A percentile compares a stretch with the other conserved stretches of the same genome.
Evolutionary conservation across 1,284 basidiomycete genomes (phyloP).

Genomic region (Violaceomyces palustris): DNA sequence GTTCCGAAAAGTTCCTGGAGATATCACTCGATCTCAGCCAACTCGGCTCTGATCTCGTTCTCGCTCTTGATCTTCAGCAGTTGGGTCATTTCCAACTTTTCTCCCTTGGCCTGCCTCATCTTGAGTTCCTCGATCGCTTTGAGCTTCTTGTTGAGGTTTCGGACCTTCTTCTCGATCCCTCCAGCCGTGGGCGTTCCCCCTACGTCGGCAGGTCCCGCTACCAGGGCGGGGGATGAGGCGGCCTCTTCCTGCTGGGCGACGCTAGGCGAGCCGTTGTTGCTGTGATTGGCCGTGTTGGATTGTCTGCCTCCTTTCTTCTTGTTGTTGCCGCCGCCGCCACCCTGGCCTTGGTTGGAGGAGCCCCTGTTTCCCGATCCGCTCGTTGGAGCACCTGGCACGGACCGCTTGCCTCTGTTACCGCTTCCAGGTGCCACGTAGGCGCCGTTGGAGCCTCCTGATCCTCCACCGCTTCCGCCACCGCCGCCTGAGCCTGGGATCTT

Average conservation of each 20-base stretch:
- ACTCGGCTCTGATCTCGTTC: slow-evolving; percentile 73
- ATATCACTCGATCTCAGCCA: slow-evolving; percentile 59
- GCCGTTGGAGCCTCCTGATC: slow-evolving; percentile 14
- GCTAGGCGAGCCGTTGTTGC: slow-evolving; percentile 1
- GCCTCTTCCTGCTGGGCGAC: background rate
- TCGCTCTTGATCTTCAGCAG: slow-evolving; percentile 91
- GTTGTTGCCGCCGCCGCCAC: background rate
- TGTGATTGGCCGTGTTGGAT: slow-evolving; percentile 1
- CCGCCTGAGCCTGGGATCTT: no score
- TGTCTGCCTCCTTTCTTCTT: slow-evolving; percentile 1
- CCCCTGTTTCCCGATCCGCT: slow-evolving; percentile 16
- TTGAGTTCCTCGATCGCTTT: slow-evolving; percentile 91
- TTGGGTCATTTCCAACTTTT: slow-evolving; percentile 85
- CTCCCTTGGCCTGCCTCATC: slow-evolving; percentile 77
- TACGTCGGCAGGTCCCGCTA: slow-evolving; percentile 36
- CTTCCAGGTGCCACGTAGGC: slow-evolving; percentile 30
- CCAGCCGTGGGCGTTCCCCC: slow-evolving; percentile 27
- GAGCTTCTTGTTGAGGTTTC: slow-evolving; percentile 91
- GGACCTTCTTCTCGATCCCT: slow-evolving; percentile 55
- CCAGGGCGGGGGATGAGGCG: slow-evolving; percentile 3
- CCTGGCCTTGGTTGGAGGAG: background rate
- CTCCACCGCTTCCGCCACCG: no score
- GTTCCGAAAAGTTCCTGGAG: no score
- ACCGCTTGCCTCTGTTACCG: slow-evolving; percentile 19
- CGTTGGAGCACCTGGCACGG: slow-evolving; percentile 32